Evolutionary conservation across 2,329 filamentous ascomycete genomes (phyloP), one percentile per base, ranked within the genome.

Genomic region (Colletotrichum tofieldiae): DNA sequence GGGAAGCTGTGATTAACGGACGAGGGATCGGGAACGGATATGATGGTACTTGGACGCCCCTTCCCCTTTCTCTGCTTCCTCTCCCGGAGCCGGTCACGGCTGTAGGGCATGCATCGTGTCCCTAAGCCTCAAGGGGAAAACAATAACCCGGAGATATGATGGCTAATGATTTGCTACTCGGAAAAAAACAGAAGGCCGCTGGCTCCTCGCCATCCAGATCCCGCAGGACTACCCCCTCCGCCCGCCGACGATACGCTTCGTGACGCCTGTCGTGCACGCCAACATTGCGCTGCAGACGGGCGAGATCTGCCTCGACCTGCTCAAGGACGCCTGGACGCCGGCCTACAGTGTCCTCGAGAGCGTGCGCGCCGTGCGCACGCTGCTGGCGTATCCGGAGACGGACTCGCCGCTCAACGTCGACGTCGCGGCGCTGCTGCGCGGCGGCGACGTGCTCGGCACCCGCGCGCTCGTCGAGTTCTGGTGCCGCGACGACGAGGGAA

Each of bases 261-360:
- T 87, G n/a, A 99, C 95, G 45, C 90, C 91, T 74, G 91, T 97
- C 75, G 93, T 94, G 78, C 95, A 98, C 84, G 92, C 95, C 59
- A 98, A 98, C 82, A 91, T 91, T 41, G 85, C 86, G 64, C 85
- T 89, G 74, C 77, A 87, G 76, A 95, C 91, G 2, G 96, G 96
- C 76, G 95, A 98, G 83, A 96, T 99, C 79, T 99, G 96, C 82
- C 90, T 98, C 37, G 96, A 98, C 79, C 88, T 98, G 74, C 87
- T 99, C 72, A 88, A 89, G 79, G 88, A 92, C 67, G 88, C 89
- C 23, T 98, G 96, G 96, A 93, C 93, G 71, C 94, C 95, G 1
- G 91, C 94, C 23, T 96, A 98, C 82, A 95, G 92, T 51, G 88
- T 98, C 26, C 88, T 92, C 45, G 90, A 92, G 78, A 93, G 92